Percentiles rank a stretch among this genome's conserved stretches.
Conservation (phyloP, 2,329 filamentous ascomycete species). For the Curvularia verruculosa region DNA sequence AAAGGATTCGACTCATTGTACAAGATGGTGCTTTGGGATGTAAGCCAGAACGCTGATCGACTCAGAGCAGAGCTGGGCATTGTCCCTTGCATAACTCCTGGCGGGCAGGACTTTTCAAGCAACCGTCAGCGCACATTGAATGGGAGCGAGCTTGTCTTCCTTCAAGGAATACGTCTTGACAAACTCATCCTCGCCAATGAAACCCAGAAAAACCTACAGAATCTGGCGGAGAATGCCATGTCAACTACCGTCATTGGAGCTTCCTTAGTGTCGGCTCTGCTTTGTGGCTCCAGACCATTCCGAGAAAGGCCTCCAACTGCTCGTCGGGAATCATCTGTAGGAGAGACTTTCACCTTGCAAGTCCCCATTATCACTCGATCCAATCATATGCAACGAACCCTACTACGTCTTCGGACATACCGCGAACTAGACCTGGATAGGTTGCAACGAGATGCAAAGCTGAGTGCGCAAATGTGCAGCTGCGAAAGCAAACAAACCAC, state of each 20-base stretch:
- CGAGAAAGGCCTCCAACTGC: not conserved
- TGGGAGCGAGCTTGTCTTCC: conserved; percentile 65
- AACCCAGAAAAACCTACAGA: conserved; percentile 62
- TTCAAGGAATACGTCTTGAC: conserved; percentile 73
- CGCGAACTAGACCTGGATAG: conserved; percentile 18
- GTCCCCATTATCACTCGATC: not conserved
- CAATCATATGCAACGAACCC: not conserved
- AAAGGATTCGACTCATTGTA: conserved; percentile 63
- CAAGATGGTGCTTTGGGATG: conserved; percentile 63
- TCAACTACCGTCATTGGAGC: conserved; percentile 72
- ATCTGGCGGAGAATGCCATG: conserved; percentile 83
- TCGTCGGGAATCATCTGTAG: not conserved
- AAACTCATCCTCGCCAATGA: conserved; percentile 69
- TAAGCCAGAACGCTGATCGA: conserved; percentile 76
- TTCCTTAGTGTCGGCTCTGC: conserved; percentile 65
- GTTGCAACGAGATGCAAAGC: conserved; percentile 30
- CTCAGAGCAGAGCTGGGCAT: conserved; percentile 62
- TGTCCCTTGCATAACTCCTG: conserved; percentile 71
- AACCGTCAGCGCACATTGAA: conserved; percentile 65
- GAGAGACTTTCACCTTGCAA: not conserved
- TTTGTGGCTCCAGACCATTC: conserved; percentile 41
- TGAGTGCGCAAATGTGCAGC: conserved; percentile 58
- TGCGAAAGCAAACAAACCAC: conserved; percentile 61
- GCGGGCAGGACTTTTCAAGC: conserved; percentile 66
- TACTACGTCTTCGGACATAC: not conserved